These are phyloP conservation scores for Neurospora sp. DNA, from an alignment of 495 filamentous ascomycete species.

Conservation along the genomic window DNA sequence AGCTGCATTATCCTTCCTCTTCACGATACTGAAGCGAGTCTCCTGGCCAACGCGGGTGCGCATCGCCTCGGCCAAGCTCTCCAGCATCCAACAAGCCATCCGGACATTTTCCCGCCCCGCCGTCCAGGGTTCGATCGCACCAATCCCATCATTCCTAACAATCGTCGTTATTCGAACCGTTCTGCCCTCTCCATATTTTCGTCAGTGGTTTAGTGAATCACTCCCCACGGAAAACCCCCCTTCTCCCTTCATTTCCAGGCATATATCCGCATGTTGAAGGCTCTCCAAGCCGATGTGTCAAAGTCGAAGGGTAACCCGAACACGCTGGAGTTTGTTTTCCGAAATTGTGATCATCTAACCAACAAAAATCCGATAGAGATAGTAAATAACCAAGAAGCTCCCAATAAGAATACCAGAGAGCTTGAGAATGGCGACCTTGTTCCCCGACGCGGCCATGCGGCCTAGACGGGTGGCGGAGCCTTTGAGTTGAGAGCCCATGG, in stretches of 20 bases:
- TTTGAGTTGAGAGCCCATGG: conserved; percentile 57
- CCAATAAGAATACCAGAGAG: conserved; percentile 74
- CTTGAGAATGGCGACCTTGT: conserved; percentile 84
- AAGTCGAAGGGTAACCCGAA: too few species aligned
- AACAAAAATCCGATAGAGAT: conserved; percentile 28
- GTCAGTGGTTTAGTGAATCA: too few species aligned
- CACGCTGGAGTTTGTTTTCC: not conserved
- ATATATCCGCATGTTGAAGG: not conserved
- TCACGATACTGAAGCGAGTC: not conserved
- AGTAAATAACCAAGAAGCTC: conserved; percentile 64
- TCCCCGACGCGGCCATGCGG: conserved; percentile 85
- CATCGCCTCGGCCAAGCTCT: not conserved
- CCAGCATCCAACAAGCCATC: not conserved
- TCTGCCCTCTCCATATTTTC: not conserved
- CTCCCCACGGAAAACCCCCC: not conserved
- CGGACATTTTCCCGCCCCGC: not conserved
- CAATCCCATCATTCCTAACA: not conserved
- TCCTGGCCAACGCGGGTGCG: not conserved
- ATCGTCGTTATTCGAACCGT: not conserved
- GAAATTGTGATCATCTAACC: not conserved
- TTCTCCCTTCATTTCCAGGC: not conserved
- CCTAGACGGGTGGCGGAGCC: conserved; percentile 78
- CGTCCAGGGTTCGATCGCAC: not conserved
- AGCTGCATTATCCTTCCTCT: not conserved
- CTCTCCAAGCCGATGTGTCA: too few species aligned